Conservation (phyloP, 2,329 filamentous ascomycete species). For the Beauveria medogensis region DNA sequence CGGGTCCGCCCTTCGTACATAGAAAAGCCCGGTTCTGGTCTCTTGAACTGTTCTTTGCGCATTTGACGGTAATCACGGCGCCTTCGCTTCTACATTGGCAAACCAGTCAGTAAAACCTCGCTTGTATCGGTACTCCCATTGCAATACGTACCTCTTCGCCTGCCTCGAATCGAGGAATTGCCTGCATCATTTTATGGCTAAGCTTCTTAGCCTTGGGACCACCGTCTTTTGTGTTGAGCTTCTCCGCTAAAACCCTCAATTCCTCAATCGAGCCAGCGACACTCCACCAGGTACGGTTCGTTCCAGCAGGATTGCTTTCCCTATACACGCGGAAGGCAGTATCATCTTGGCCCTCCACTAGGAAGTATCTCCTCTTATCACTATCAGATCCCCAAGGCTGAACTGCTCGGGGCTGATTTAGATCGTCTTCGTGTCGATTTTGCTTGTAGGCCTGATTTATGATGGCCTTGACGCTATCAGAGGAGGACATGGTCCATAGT, state of each 20-base stretch:
- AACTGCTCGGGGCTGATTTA: slow-evolving; percentile 81
- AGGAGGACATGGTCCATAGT: slow-evolving; percentile 83
- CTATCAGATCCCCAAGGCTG: slow-evolving; percentile 87
- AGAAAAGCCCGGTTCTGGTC: slow-evolving; percentile 83
- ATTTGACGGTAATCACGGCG: slow-evolving; percentile 83
- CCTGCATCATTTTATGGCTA: slow-evolving; percentile 66
- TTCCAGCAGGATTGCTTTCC: slow-evolving; percentile 75
- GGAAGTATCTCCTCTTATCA: slow-evolving; percentile 85
- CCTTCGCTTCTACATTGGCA: slow-evolving; percentile 66
- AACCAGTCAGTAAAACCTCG: slow-evolving; percentile 13
- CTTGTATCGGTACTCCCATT: neutral
- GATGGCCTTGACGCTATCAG: slow-evolving; percentile 70
- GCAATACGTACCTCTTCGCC: slow-evolving; percentile 66
- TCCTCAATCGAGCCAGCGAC: slow-evolving; percentile 88
- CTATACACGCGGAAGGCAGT: slow-evolving; percentile 90
- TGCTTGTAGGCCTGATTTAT: slow-evolving; percentile 88
- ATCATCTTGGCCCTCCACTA: slow-evolving; percentile 90
- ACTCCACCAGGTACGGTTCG: slow-evolving; percentile 81
- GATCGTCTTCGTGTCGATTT: slow-evolving; percentile 66
- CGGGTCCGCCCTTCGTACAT: slow-evolving; percentile 93
- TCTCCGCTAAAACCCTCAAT: slow-evolving; percentile 64
- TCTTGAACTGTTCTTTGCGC: slow-evolving; percentile 78
- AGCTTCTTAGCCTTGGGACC: slow-evolving; percentile 74
- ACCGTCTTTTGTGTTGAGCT: slow-evolving; percentile 67
- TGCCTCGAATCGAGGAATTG: slow-evolving; percentile 83